Evolutionary conservation across 2,329 filamentous ascomycete genomes (phyloP).

Genomic region (Paraphoma chrysanthemicola): DNA sequence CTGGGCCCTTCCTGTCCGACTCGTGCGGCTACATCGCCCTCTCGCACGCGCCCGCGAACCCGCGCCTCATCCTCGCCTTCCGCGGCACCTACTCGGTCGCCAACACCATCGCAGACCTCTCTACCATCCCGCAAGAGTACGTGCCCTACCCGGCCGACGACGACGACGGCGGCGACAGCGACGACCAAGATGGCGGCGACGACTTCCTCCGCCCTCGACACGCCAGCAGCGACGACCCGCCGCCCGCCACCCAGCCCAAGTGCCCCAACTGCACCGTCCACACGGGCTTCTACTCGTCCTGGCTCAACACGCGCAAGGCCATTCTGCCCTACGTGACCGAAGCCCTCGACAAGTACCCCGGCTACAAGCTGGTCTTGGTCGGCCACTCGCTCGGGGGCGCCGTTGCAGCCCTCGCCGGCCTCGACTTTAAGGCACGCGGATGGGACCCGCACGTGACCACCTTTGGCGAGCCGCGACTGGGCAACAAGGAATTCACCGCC

Average conservation of each 20-base stretch:
- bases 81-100: conserved; percentile 93
- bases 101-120: conserved; percentile 89
- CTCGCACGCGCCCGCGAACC: conserved; percentile 69
- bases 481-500: conserved; percentile 59
- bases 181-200: conserved; percentile 27
- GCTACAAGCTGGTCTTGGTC: conserved; percentile 78
- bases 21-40: conserved; percentile 93
- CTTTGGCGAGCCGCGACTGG: conserved; percentile 82
- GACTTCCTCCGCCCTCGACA: conserved; percentile 30
- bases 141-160: conserved; percentile 76
- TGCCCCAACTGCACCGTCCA: conserved; percentile 94
- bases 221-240: conserved; percentile 20
- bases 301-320: conserved; percentile 73
- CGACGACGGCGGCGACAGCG: conserved; percentile 52
- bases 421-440: conserved; percentile 80
- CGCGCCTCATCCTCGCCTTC: conserved; percentile 83
- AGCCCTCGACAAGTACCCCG: conserved; percentile 67
- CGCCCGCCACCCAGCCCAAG: conserved; percentile 52
- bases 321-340: conserved; percentile 72
- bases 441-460: conserved; percentile 83
- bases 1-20: conserved; percentile 83
- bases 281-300: conserved; percentile 85
- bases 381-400: conserved; percentile 94
- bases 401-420: conserved; percentile 82
- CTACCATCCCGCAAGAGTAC: conserved; percentile 88